Base-by-base conservation (phyloP, 1,284 basidiomycete genomes). In the Fomes fomentarius region DNA sequence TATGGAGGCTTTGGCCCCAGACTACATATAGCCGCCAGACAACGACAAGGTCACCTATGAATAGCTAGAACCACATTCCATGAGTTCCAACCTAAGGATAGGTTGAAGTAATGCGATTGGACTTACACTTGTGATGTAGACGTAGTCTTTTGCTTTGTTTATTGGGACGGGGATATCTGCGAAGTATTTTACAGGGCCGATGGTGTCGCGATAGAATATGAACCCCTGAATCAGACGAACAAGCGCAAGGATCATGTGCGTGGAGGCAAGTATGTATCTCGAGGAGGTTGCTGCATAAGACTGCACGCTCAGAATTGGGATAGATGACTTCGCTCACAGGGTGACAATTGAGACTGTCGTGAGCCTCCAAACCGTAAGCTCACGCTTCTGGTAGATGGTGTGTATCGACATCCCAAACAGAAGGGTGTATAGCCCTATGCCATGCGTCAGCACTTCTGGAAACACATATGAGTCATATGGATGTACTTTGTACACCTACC, bases 131-230 rank as follows among this genome's bases (percentile, higher is more conserved):
- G 40, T 41, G 22, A 41, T 41, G 15, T 41, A 41, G 11, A 41
- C n/a, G 12, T 41, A 41, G 40, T 41, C 40, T 9, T 41, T 41
- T 2, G 47, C 46, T 30, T 43, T 34, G 42, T 54, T 54, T 8
- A 54, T 17, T 9, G 26, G 53, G 26, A 41, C 40, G 24, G 40
- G 26, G 24, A 41, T 25, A 9, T 41, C n/a, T 11, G 40, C 40
- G 24, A 41, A 41, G 14, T 41, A 41, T 8, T 25, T 9, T 0
- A 41, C n/a, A 15, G 40, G 40, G 11, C 25, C 40, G n/a, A 41
- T 41, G 10, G 40, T 24, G 40, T 41, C 40, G 10, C 40, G 40
- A 7, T 24, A 41, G 12, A 25, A 24, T 11, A 41, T 26, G 24
- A 41, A 41, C 24, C 40, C 40, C n/a, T 41, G 40, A 24, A 41